Base-by-base conservation (phyloP, 345 rosid genomes). In the Iberis pinnata region DNA sequence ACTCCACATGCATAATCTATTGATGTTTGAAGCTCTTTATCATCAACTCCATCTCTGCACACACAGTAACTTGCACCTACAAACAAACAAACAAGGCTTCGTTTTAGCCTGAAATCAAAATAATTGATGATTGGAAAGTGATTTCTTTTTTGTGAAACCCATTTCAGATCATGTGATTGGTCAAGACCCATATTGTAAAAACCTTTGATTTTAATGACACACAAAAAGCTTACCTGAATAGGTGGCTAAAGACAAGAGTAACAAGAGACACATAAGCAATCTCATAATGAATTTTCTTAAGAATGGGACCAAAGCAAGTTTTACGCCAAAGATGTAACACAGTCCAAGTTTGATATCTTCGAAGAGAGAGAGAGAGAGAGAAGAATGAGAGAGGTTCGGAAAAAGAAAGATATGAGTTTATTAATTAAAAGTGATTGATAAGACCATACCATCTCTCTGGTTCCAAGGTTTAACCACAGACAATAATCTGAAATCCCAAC, bases 1-100 rank as follows among this genome's bases (percentile, higher is more conserved):
- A 76, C 80, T 69, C 98, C 98, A 70, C 98, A 92, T 24, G 96
- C 98, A 68, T 82, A 92, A 70, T 92, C 98, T 38, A 92, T 40
- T n/a, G 77, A 22, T 49, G 84, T 84, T 65, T 92, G 98, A 13
- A 81, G 73, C 4, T 43, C 70, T 36, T 54, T 6, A 4, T 85
- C 89, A 50, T 70, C 36, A 29, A 78, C 6, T 40, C 95, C 95
- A 69, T 82, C 86, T 73, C 70, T 92, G 38, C 98, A 92, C 19
- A 87, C 0, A 52, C 98, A 92, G 55, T 87, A 92, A 11, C 59
- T 60, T 43, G 95, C 98, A 62, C 70, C 93, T 67, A 29, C 5
- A 55, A 68, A 17, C 41, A 43, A 12, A 57, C 29, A 26, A 4
- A 26, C 29, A 26, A n/a, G n/a, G n/a, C n/a, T n/a, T n/a, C n/a